phyloP scores from a whole-genome alignment of 768 basidiomycete species.

The Phaffia australis region DNA sequence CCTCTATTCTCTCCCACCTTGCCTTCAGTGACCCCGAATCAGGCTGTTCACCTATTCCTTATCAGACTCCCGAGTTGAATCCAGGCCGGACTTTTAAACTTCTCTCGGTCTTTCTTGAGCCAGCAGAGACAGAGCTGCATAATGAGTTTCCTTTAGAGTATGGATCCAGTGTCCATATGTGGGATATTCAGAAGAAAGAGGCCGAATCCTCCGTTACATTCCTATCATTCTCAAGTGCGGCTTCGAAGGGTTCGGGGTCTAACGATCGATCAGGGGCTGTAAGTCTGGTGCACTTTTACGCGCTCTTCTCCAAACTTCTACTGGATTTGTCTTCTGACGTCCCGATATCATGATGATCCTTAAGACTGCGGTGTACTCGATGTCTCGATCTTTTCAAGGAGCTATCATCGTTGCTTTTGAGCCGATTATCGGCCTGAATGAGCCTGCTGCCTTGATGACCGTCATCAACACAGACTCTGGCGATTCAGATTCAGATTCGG shows the following conservation, averaged over 20 bases:
- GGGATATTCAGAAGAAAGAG: background rate
- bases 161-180: background rate
- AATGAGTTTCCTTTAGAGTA: background rate
- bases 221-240: background rate
- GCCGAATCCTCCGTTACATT: background rate
- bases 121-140: conserved; percentile 4
- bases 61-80: too few relatives aligned
- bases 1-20: background rate
- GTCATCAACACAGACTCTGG: background rate
- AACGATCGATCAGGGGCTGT: background rate
- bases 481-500: background rate
- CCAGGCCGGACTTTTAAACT: background rate
- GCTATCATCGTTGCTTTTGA: background rate
- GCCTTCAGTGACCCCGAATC: background rate
- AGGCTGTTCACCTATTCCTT: too few relatives aligned
- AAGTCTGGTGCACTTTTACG: background rate
- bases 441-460: background rate
- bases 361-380: conserved; percentile 5
- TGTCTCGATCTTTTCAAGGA: background rate
- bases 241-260: background rate
- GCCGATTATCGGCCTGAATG: background rate
- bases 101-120: background rate
- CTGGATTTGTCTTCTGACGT: too few relatives aligned
- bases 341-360: too few relatives aligned
- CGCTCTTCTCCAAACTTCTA: too few relatives aligned